A percentile compares a stretch with the other conserved stretches of the same genome.
Evolutionary conservation across 441 rosid genomes (phyloP).

Genomic region (Rhodomyrtus psidioides): DNA sequence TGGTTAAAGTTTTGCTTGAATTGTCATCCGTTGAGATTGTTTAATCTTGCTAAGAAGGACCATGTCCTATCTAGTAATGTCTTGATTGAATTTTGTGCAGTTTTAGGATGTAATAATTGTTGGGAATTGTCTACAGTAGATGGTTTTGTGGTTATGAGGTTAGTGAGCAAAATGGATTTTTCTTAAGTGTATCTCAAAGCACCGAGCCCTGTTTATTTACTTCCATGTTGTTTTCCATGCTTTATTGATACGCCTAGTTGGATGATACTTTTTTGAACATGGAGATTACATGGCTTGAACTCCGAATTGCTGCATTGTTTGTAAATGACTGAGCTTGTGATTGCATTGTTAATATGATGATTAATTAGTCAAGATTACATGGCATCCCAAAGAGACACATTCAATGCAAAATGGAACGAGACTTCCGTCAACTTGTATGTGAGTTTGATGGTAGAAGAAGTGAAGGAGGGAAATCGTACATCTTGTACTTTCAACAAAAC

Average conservation of each 20-base stretch:
- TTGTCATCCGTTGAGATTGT: background rate
- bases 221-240: background rate
- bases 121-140: background rate
- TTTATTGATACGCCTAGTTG: no score
- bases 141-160: background rate
- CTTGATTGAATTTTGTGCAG: background rate
- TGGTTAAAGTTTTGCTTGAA: background rate
- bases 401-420: no score
- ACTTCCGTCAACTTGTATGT: no score
- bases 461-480: no score
- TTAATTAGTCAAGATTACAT: no score
- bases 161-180: background rate
- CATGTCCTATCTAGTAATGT: background rate
- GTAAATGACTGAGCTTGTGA: no score
- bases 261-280: background rate
- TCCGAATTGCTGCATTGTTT: no score
- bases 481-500: no score
- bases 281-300: no score
- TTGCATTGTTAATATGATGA: no score
- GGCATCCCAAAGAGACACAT: no score
- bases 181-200: background rate
- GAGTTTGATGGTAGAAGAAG: no score
- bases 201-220: background rate
- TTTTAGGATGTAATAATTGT: background rate
- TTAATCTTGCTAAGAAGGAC: background rate